phyloP scores from a whole-genome alignment of 2,329 filamentous ascomycete genomes.

The Macrophomina pseudophaseolina region DNA sequence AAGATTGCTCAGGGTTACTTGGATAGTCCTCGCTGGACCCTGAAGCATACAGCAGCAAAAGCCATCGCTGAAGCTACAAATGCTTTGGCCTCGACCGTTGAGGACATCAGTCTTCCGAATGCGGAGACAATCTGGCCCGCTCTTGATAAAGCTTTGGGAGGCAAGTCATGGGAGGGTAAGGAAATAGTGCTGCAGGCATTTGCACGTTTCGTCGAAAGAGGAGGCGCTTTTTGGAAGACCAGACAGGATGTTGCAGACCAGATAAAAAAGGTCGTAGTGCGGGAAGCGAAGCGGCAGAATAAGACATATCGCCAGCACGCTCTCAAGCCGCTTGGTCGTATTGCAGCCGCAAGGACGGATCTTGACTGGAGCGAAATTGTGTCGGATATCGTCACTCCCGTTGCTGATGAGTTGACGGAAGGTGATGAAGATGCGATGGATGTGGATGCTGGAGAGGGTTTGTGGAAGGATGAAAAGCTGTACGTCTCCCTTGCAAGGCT shows the following conservation, averaged over 20 bases:
- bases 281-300: constrained; percentile 93
- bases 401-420: constrained; percentile 43
- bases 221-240: constrained; percentile 63
- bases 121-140: constrained; percentile 77
- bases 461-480: constrained; percentile 34
- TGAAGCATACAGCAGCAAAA: constrained; percentile 87
- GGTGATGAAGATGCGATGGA: constrained; percentile 39
- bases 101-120: constrained; percentile 64
- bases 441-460: constrained; percentile 37
- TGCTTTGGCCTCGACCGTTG: constrained; percentile 48
- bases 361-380: constrained; percentile 73
- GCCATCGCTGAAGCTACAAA: constrained; percentile 72
- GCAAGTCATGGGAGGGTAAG: constrained; percentile 94
- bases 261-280: constrained; percentile 72
- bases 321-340: constrained; percentile 72
- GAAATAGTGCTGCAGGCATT: constrained; percentile 82
- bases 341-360: constrained; percentile 71
- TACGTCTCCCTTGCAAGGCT: constrained; percentile 26
- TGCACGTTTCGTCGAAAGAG: constrained; percentile 74
- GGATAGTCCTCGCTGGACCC: constrained; percentile 82
- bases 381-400: constrained; percentile 64
- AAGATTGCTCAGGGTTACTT: constrained; percentile 70
- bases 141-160: constrained; percentile 77
- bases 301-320: constrained; percentile 79
- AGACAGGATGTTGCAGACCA: constrained; percentile 63